A percentile compares a stretch with the other conserved stretches of the same genome.
Conservation (phyloP, 805 yeast genomes). For the Saccharomycopsis amapae region DNA sequence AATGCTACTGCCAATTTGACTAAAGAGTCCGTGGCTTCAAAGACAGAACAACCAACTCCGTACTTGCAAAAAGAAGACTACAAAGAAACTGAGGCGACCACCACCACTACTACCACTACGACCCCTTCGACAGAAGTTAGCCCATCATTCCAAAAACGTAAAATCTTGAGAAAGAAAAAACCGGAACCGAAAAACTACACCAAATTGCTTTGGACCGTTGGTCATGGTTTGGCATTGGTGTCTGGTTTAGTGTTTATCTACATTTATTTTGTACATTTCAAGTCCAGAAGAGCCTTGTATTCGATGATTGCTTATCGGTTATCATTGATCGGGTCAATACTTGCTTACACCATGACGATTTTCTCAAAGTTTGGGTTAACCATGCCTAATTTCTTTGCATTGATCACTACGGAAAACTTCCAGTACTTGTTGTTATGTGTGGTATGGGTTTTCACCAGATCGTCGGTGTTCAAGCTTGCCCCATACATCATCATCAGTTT, state of each 20-base stretch:
- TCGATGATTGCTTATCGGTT: slow-evolving; percentile 49
- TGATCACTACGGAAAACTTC: slow-evolving; percentile 69
- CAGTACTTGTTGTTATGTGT: slow-evolving; percentile 52
- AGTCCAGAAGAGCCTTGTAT: slow-evolving; percentile 31
- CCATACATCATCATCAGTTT: slow-evolving; percentile 54
- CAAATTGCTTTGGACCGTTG: slow-evolving; percentile 48
- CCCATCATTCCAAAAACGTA: slow-evolving; percentile 2
- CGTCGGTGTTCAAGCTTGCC: slow-evolving; percentile 54
- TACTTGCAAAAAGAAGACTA: background rate
- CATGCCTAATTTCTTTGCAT: slow-evolving; percentile 54
- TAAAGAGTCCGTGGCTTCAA: slow-evolving; percentile 2
- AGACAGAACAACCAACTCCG: background rate
- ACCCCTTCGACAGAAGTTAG: background rate
- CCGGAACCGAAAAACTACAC: slow-evolving; percentile 34
- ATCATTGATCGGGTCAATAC: slow-evolving; percentile 48
- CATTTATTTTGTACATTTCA: slow-evolving; percentile 28
- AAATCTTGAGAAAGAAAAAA: slow-evolving; percentile 31
- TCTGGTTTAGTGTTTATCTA: slow-evolving; percentile 35
- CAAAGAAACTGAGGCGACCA: background rate
- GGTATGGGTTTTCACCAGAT: slow-evolving; percentile 59
- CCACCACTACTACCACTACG: background rate
- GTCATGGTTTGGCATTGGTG: slow-evolving; percentile 41
- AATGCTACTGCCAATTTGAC: background rate
- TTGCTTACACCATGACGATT: slow-evolving; percentile 46
- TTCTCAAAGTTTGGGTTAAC: slow-evolving; percentile 52